Evolutionary conservation across 2,329 filamentous ascomycete species (phyloP).

Genomic region (Trichoderma atroviride): DNA sequence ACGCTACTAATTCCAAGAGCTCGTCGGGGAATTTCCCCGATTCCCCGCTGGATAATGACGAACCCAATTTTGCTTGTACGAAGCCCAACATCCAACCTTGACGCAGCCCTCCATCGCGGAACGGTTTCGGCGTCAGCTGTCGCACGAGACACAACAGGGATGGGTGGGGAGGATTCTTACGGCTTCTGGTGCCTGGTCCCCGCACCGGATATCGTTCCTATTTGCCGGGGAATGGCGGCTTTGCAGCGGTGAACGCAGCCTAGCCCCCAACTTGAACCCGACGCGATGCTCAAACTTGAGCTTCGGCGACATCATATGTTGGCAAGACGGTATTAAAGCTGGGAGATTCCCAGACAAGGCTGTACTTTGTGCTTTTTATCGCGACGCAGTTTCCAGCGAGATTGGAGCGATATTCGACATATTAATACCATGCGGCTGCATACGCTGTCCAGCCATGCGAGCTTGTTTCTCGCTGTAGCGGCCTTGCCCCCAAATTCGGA

Average conservation of each 20-base stretch:
- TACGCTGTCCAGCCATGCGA: constrained; percentile 2
- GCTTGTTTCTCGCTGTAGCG: background rate
- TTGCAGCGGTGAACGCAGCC: constrained; percentile 20
- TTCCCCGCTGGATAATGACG: background rate
- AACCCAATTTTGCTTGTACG: background rate
- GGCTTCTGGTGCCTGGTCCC: constrained; percentile 9
- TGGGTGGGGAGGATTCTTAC: constrained; percentile 11
- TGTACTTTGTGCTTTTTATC: background rate
- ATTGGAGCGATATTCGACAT: background rate
- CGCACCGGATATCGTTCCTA: constrained; percentile 24
- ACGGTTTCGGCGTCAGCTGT: constrained; percentile 2
- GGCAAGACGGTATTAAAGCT: background rate
- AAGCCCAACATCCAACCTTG: background rate
- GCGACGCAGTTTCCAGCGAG: background rate
- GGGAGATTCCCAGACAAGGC: background rate
- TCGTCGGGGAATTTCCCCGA: background rate
- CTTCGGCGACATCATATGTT: background rate
- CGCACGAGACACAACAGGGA: background rate
- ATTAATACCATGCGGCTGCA: constrained; percentile 10
- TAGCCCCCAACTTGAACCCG: background rate
- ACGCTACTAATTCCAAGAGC: background rate
- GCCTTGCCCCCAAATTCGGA: constrained; percentile 8
- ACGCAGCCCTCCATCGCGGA: background rate
- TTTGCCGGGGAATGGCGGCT: constrained; percentile 21
- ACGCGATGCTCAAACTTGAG: constrained; percentile 12